phyloP scores from a whole-genome alignment of 2,329 filamentous ascomycete species.

The Septoria linicola region DNA sequence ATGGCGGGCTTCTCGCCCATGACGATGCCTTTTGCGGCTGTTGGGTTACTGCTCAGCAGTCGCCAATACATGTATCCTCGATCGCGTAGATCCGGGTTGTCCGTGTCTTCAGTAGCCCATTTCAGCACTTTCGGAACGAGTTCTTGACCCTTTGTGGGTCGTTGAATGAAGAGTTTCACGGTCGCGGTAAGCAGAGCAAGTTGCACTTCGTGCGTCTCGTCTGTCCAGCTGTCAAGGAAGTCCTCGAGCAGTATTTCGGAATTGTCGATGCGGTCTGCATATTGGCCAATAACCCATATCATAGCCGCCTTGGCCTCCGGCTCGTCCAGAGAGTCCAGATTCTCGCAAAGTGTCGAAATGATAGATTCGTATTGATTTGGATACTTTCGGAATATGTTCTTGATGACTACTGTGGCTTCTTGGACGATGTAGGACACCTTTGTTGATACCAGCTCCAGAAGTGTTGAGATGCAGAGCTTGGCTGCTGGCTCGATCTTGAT shows the following conservation, averaged over 20 bases:
- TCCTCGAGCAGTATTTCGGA: slow-evolving; percentile 91
- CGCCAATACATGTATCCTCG: slow-evolving; percentile 99
- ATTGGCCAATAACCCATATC: slow-evolving; percentile 99
- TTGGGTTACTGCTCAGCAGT: slow-evolving; percentile 85
- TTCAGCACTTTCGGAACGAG: slow-evolving; percentile 93
- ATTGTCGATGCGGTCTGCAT: slow-evolving; percentile 96
- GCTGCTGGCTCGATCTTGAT: slow-evolving; percentile 98
- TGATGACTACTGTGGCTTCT: slow-evolving; percentile 96
- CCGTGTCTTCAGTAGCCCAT: slow-evolving; percentile 99
- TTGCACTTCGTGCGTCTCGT: slow-evolving; percentile 94
- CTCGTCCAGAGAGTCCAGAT: slow-evolving; percentile 93
- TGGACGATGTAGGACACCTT: slow-evolving; percentile 99
- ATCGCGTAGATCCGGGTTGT: slow-evolving; percentile 94
- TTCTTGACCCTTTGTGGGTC: slow-evolving; percentile 89
- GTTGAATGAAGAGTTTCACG: slow-evolving; percentile 95
- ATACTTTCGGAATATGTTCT: slow-evolving; percentile 99
- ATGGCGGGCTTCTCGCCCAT: slow-evolving; percentile 98
- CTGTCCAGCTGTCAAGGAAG: slow-evolving; percentile 88
- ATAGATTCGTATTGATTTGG: slow-evolving; percentile 98
- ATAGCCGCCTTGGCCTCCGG: slow-evolving; percentile 97
- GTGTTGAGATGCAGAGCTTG: slow-evolving; percentile 82
- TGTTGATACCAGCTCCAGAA: slow-evolving; percentile 92
- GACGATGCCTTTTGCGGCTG: slow-evolving; percentile 79
- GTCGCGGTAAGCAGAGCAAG: slow-evolving; percentile 91
- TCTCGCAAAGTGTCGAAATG: slow-evolving; percentile 91